A percentile compares a stretch with the other conserved stretches of the same genome.
Conservation (phyloP, 2,329 filamentous ascomycete genomes). For the Colletotrichum acutatum region DNA sequence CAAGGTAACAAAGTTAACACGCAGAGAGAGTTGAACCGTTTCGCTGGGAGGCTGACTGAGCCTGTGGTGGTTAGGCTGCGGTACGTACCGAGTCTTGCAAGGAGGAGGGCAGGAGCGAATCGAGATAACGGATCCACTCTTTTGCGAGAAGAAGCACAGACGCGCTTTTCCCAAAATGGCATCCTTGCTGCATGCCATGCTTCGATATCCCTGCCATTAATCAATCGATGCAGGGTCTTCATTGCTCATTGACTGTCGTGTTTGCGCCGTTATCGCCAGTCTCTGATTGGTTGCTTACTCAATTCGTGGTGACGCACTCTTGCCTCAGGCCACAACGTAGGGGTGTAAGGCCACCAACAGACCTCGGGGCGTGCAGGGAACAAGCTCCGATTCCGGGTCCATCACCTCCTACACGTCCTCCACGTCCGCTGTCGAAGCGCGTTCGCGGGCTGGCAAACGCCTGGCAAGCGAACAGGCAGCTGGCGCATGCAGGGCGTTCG, state of each 20-base stretch:
- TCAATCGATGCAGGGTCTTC: constrained; percentile 31
- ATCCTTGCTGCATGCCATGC: constrained; percentile 27
- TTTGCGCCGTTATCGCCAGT: constrained; percentile 9
- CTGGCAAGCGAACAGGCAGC: constrained; percentile 1
- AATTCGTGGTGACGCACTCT: not conserved
- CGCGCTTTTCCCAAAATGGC: constrained; percentile 7
- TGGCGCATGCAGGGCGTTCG: constrained; percentile 16
- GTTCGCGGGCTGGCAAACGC: not conserved
- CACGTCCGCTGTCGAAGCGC: not conserved
- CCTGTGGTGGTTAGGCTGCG: not conserved
- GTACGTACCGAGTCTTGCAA: not conserved
- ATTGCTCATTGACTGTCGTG: constrained; percentile 2
- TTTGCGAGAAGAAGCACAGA: constrained; percentile 22
- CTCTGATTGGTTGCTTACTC: not conserved
- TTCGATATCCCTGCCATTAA: constrained; percentile 23
- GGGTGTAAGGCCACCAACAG: not conserved
- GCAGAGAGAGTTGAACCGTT: not conserved
- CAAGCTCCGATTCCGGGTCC: not conserved
- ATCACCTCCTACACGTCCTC: not conserved
- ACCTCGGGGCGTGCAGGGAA: not conserved
- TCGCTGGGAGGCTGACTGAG: not conserved
- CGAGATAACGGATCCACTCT: constrained; percentile 25
- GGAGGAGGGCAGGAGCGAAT: constrained; percentile 20
- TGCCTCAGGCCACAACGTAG: constrained; percentile 9
- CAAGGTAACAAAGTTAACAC: not conserved